Base-by-base conservation (phyloP, 805 yeast species). In the Metschnikowia noctiluminum region DNA sequence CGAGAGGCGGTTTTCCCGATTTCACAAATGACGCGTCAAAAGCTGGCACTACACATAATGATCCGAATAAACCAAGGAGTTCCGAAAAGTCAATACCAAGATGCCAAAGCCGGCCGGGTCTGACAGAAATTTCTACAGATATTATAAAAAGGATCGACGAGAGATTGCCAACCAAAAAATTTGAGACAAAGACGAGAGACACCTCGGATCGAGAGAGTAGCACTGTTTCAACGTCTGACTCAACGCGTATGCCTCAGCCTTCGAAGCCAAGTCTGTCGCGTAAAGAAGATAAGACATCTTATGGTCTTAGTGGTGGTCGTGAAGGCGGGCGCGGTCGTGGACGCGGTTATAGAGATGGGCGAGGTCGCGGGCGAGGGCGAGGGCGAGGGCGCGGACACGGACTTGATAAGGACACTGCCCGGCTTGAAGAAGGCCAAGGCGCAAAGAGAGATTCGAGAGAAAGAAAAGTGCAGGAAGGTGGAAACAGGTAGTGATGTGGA, bases 391-490 rank as follows among this genome's bases (percentile, higher is more conserved):
- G 53, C 7, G 54, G 50, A 1, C 38, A 43, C 13, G 48, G 43
- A 34, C 21, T 21, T 21, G 21, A 21, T 21, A 21, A 21, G 21
- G 21, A 21, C 21, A 21, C 21, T 21, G 21, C 21, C 21, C 2
- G 21, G 21, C 21, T 21, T 21, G 15, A 40, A 14, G 8, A 40
- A 15, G 37, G 43, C 27, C 6, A 39, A 10, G 38, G 42, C 31
- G 27, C 21, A 21, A 32, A 27, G 45, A 38, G 3, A 43, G 43
- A 11, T 4, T 8, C 7, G 40, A 16, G 38, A 38, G 42, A 15
- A 45, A 62, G 32, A 59, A 59, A 26, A 47, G 63, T 40, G 59
- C 60, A 32, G 50, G 59, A 46, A 30, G 32, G 13, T 21, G 21
- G 4, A 21, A 21, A 21, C 21, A 21, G 4, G 21, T 4, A 3